Percentiles rank a stretch among this genome's conserved stretches.
phyloP scores from a whole-genome alignment of 1,139 yeast genomes.

The Lodderomyces elongisporus region DNA sequence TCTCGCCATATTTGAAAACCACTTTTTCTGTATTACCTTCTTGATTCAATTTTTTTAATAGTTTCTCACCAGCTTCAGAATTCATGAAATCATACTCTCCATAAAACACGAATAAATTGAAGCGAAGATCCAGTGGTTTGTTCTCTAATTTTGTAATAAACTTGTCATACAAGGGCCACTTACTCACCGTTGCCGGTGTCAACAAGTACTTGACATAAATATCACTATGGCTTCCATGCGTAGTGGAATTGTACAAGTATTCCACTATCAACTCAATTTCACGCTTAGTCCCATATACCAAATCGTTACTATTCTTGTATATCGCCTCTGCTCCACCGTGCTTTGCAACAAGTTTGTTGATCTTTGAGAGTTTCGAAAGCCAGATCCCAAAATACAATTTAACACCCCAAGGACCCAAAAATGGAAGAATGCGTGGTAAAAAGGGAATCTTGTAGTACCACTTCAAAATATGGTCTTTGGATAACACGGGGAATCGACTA shows the following conservation, averaged over 20 bases:
- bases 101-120: constrained; percentile 56
- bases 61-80: constrained; percentile 60
- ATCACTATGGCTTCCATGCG: constrained; percentile 60
- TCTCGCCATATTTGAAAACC: constrained; percentile 17
- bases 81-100: constrained; percentile 91
- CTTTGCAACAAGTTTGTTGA: constrained; percentile 36
- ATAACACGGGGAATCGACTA: constrained; percentile 42
- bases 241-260: constrained; percentile 57
- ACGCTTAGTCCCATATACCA: constrained; percentile 35
- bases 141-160: constrained; percentile 27
- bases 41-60: constrained; percentile 32
- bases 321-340: constrained; percentile 28
- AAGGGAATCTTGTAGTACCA: constrained; percentile 43
- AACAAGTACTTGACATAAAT: constrained; percentile 58
- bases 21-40: constrained; percentile 1
- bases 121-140: constrained; percentile 19
- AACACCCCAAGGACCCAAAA: constrained; percentile 52
- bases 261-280: constrained; percentile 47
- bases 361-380: constrained; percentile 41
- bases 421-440: constrained; percentile 39
- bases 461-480: constrained; percentile 21
- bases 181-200: constrained; percentile 74
- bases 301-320: constrained; percentile 24
- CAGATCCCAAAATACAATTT: constrained; percentile 38
- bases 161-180: constrained; percentile 69